phyloP scores from a whole-genome alignment of 495 filamentous ascomycete species.

The Penicillium arizonense region DNA sequence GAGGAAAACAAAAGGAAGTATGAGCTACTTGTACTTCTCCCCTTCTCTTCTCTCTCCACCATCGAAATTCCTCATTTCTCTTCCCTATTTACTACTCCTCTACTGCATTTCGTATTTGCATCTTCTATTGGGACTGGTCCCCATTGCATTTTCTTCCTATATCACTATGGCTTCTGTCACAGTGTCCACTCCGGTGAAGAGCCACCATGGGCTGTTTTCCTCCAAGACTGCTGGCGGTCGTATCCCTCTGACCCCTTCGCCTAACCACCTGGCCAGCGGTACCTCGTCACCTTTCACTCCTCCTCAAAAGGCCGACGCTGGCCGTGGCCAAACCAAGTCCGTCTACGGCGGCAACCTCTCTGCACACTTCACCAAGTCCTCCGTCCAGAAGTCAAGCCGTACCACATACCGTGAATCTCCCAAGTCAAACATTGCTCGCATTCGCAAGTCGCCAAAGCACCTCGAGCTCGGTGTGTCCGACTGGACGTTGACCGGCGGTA shows the following conservation, averaged over 20 bases:
- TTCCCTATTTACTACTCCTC: slow-evolving; percentile 17
- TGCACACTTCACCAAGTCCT: slow-evolving; percentile 68
- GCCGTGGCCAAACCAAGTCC: slow-evolving; percentile 57
- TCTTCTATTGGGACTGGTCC: slow-evolving; percentile 12
- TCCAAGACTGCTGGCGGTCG: slow-evolving; percentile 90
- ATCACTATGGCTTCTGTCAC: slow-evolving; percentile 80
- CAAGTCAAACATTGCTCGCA: slow-evolving; percentile 90
- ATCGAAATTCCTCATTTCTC: slow-evolving; percentile 22
- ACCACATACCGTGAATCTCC: slow-evolving; percentile 65
- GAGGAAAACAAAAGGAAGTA: too few species aligned
- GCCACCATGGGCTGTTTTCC: slow-evolving; percentile 89
- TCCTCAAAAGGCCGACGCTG: slow-evolving; percentile 57
- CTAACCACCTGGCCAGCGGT: slow-evolving; percentile 56
- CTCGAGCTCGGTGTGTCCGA: slow-evolving; percentile 93
- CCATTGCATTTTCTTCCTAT: slow-evolving; percentile 12
- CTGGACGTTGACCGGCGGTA: slow-evolving; percentile 84
- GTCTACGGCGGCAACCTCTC: slow-evolving; percentile 72
- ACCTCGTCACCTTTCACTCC: slow-evolving; percentile 78
- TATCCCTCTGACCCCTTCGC: slow-evolving; percentile 91
- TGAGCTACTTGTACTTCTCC: not conserved
- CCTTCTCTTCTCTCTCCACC: slow-evolving; percentile 19
- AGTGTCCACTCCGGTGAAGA: slow-evolving; percentile 90
- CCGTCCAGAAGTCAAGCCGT: slow-evolving; percentile 13
- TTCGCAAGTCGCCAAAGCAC: slow-evolving; percentile 65
- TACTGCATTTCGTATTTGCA: slow-evolving; percentile 11